phyloP scores from a whole-genome alignment of 2,329 filamentous ascomycete genomes.

The Orbilia oligospora region DNA sequence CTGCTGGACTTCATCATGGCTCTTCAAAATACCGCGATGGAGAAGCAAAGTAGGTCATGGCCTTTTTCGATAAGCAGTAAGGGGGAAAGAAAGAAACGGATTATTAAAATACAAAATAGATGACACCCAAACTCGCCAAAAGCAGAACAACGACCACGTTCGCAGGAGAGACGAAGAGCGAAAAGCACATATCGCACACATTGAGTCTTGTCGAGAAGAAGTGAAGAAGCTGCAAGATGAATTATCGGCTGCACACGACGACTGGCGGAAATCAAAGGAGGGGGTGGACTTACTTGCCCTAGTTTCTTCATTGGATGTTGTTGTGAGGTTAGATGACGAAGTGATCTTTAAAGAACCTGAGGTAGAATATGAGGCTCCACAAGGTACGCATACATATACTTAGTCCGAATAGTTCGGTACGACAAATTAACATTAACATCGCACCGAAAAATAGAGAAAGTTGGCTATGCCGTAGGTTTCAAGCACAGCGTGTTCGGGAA shows the following conservation, averaged over 20 bases:
- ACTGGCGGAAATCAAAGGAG: neutral
- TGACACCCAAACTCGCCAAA: constrained; percentile 25
- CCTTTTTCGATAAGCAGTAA: no score
- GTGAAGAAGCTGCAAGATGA: constrained; percentile 1
- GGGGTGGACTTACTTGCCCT: neutral
- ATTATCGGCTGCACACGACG: neutral
- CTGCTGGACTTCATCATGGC: constrained; percentile 44
- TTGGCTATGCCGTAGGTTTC: neutral
- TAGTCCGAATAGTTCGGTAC: neutral
- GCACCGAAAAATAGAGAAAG: neutral
- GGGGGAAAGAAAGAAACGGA: neutral
- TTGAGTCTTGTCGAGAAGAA: constrained; percentile 22
- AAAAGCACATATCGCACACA: constrained; percentile 17
- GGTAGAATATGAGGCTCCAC: neutral
- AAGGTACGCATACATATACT: neutral
- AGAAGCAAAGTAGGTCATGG: constrained; percentile 20
- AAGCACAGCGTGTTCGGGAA: constrained; percentile 20
- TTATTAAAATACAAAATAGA: constrained; percentile 1
- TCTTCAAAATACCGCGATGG: constrained; percentile 33
- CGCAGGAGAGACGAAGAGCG: constrained; percentile 27
- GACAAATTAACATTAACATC: neutral
- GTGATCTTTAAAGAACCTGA: neutral
- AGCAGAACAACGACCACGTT: constrained; percentile 14
- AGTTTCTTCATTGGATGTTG: neutral
- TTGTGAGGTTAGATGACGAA: neutral